Percentiles rank a stretch among this genome's conserved stretches.
These are phyloP conservation scores for Oryza punctata DNA, from an alignment of 176 grass and related monocot genomes.

Conservation along the genomic window DNA sequence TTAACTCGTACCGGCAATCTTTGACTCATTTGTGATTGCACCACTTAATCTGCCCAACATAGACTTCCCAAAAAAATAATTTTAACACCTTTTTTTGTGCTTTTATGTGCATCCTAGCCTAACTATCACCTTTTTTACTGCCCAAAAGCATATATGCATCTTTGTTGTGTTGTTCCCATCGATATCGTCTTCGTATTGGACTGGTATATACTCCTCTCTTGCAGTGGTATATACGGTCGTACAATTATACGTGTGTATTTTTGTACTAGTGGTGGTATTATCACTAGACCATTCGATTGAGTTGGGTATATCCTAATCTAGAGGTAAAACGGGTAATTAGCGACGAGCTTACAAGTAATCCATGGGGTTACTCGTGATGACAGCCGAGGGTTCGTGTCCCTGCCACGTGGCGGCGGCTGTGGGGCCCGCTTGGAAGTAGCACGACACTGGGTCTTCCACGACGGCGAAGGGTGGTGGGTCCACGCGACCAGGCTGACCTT, in stretches of 20 bases:
- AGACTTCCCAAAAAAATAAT: not conserved
- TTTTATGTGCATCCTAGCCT: conserved; percentile 49
- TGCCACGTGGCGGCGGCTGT: not conserved
- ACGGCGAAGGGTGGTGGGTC: conserved; percentile 44
- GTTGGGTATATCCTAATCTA: conserved; percentile 19
- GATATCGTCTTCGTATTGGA: conserved; percentile 27
- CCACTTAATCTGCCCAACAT: conserved; percentile 11
- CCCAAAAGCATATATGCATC: not conserved
- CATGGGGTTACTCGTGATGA: not conserved
- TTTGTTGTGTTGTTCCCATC: not conserved
- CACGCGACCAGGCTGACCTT: not conserved
- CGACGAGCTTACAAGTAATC: not conserved
- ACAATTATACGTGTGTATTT: conserved; percentile 24
- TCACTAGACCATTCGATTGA: not conserved
- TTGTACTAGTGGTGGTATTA: not conserved
- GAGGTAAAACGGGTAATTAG: not conserved
- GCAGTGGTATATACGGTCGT: conserved; percentile 23
- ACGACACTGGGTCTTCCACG: conserved; percentile 35
- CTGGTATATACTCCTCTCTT: conserved; percentile 15
- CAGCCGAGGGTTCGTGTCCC: not conserved
- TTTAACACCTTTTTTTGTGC: not conserved
- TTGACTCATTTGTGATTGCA: conserved; percentile 20
- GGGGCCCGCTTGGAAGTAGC: conserved; percentile 47
- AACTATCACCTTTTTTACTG: conserved; percentile 34
- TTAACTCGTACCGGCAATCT: conserved; percentile 28